Base-by-base conservation (phyloP, 2,329 filamentous ascomycete species). In the Exophiala aquamarina region DNA sequence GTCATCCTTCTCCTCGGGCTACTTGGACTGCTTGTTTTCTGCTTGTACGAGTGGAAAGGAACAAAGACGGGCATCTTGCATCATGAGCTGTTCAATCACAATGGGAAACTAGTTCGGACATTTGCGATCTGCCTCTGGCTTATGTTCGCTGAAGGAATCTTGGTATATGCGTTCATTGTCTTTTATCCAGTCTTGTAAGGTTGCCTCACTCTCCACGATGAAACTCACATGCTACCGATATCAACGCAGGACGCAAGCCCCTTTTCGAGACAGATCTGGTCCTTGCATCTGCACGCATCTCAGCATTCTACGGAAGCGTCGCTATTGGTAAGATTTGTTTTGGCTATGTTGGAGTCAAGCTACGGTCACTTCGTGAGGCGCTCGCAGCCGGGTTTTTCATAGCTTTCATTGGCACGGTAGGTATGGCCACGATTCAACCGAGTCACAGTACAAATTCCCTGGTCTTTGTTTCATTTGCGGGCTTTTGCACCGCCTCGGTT, bases 31-130 rank as follows among this genome's bases (percentile, higher is more conserved):
- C 14, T 47, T 32, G 47, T 37, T 3, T 54, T 54, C 14, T 47
- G 36, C 35, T 2, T 47, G 11, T 54, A 47, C 33, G 50, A 54
- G 35, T 54, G 47, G 50, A 44, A 44, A 13, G 47, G 37, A 4
- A 54, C 50, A 5, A 48, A 40, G 11, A 41, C 38, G 6, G 50
- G 50, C 6, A 48, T 54, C 17, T 21, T 54, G 9, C 14, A 44
- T 28, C 50, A 54, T 15, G 50, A 50, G 13, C 29, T 50, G 14
- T 50, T 52, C 34, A 19, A 42, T 10, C 36, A 26, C 10, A 42
- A 35, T 3, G 36, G 44, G 17, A 15, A 26, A 11, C 10, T 13
- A 19, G 50, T 41, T 13, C 11, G 18, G 11, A 50, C 37, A 18
- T 39, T 39, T 3, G 36, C 32, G 6, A 28, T 44, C n/a, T 49